Percentiles rank a stretch among this genome's conserved stretches.
phyloP scores from a whole-genome alignment of 148 eudicot genomes.

The Camellia sinensis region DNA sequence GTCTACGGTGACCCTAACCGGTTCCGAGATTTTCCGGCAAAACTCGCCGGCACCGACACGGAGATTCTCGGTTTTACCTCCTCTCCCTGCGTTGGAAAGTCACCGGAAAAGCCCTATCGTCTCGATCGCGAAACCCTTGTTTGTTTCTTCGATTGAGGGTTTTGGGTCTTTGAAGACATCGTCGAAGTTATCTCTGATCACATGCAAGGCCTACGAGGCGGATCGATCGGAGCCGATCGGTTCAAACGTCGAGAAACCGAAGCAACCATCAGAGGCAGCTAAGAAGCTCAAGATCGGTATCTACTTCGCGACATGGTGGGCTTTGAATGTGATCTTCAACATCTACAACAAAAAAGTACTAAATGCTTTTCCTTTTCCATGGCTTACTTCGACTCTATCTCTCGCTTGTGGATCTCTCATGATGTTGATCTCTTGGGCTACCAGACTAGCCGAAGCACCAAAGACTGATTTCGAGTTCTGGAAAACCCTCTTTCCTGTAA shows the following conservation, averaged over 20 bases:
- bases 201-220: constrained; percentile 79
- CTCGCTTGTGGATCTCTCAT: constrained; percentile 88
- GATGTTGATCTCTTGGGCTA: constrained; percentile 86
- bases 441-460: constrained; percentile 65
- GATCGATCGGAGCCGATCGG: constrained; percentile 53
- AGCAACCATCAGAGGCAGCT: constrained; percentile 47
- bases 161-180: constrained; percentile 26
- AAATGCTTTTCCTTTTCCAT: constrained; percentile 88
- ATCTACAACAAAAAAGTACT: constrained; percentile 92
- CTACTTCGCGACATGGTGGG: constrained; percentile 96
- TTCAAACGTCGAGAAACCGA: constrained; percentile 9
- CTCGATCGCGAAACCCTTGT: constrained; percentile 48
- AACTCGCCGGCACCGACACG: constrained; percentile 35
- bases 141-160: constrained; percentile 34
- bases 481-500: constrained; percentile 84
- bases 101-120: constrained; percentile 26
- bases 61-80: constrained; percentile 28
- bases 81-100: constrained; percentile 11
- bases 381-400: constrained; percentile 90
- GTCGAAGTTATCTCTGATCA: constrained; percentile 29
- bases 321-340: constrained; percentile 83
- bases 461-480: constrained; percentile 80
- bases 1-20: constrained; percentile 37
- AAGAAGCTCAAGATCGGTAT: constrained; percentile 72
- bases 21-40: constrained; percentile 40